Evolutionary conservation across 179 eudicot species (phyloP), one percentile per base, ranked within the genome.

Genomic region (Heliamphora pulchella): DNA sequence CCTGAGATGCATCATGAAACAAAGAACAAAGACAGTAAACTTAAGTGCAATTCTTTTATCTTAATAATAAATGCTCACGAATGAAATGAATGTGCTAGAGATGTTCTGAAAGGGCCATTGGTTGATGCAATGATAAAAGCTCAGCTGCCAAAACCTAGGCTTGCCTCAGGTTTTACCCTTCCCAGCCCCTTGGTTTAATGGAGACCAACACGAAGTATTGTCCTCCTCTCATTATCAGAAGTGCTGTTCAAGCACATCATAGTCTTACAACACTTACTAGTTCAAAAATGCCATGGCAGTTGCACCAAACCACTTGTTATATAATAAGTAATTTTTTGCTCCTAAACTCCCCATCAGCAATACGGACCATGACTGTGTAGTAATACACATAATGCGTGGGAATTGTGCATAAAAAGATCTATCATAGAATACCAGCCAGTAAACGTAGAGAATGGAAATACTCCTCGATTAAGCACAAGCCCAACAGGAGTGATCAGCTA

Each of bases 1-100:
- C 96, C 99, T 96, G 83, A 57, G 44, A 79, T 31, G 71, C 77
- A 73, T 70, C 47, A 66, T 67, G 41, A 54, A 51, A 47, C 53
- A 47, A 44, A 15, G 50, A 39, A 31, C 62, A 74, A 80, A 44
- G 41, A 22, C 67, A 71, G 43, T 39, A 44, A 65, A 67, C 39
- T 62, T 20, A 46, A 77, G 22, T 20, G 18, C 6, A 44, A 20
- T 66, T 6, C 55, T 64, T 17, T 77, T 15, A 20, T 63, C 58
- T 47, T 11, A 47, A n/a, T 15, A 20, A 51, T 59, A 69, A 68
- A 53, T 57, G 69, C 22, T 79, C 46, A 58, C 46, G 58, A 80
- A 3, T 22, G 13, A 62, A 50, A 61, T 48, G 41, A 66, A 72
- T 5, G 47, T 5, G 51, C 31, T 50, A 67, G 50, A 58, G 20